A percentile compares a stretch with the other conserved stretches of the same genome.
Conservation (phyloP, 1,284 basidiomycete species). For the Psilocybe mexicana region DNA sequence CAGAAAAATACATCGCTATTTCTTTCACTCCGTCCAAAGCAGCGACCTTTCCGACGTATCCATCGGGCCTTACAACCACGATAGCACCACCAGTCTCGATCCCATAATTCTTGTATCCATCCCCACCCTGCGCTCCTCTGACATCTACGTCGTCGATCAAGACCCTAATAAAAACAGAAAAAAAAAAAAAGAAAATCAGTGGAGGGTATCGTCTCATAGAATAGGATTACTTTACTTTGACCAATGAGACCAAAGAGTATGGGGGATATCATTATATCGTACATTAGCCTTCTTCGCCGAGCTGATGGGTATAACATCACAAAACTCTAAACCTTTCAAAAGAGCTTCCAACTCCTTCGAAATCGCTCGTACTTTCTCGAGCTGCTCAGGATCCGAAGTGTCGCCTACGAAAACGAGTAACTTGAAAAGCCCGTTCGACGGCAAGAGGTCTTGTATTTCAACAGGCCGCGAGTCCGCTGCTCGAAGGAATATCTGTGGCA, state of each 20-base stretch:
- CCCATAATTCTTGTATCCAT: slow-evolving; percentile 57
- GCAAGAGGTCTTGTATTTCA: slow-evolving; percentile 70
- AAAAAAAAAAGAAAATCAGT: neutral
- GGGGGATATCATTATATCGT: slow-evolving; percentile 50
- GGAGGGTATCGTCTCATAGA: neutral
- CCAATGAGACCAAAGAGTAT: slow-evolving; percentile 63
- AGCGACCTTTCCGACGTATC: slow-evolving; percentile 64
- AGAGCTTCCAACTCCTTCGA: slow-evolving; percentile 47
- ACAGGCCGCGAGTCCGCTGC: slow-evolving; percentile 63
- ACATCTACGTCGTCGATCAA: slow-evolving; percentile 48
- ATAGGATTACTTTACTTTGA: slow-evolving; percentile 48
- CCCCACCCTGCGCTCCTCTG: slow-evolving; percentile 40
- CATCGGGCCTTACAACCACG: slow-evolving; percentile 73
- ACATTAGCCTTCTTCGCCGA: slow-evolving; percentile 47
- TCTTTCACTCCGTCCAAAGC: slow-evolving; percentile 43
- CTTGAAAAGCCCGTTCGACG: slow-evolving; percentile 73
- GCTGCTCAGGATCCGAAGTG: slow-evolving; percentile 39
- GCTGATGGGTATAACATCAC: slow-evolving; percentile 57
- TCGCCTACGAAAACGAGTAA: slow-evolving; percentile 70
- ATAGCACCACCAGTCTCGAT: slow-evolving; percentile 56
- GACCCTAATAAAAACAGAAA: slow-evolving; percentile 36
- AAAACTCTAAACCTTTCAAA: slow-evolving; percentile 39
- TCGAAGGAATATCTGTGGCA: slow-evolving; percentile 59
- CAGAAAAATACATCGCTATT: slow-evolving; percentile 18
- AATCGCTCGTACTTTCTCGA: slow-evolving; percentile 40